Conservation (phyloP, 495 filamentous ascomycete genomes). For the Penicillium psychrofluorescens region DNA sequence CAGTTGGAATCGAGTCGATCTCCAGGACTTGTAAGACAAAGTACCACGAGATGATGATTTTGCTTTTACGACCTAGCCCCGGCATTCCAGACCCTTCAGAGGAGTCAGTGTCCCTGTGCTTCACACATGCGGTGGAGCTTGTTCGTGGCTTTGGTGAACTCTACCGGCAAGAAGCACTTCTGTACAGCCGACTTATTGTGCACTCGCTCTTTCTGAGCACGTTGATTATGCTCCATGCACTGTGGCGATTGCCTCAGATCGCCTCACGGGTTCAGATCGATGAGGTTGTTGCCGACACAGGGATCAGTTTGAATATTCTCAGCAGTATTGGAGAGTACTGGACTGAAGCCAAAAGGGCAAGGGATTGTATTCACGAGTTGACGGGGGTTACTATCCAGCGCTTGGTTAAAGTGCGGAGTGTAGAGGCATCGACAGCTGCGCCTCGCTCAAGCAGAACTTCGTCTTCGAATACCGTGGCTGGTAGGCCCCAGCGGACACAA, state of each 20-base stretch:
- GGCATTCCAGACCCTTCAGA: slow-evolving; percentile 33
- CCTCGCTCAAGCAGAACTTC: not conserved
- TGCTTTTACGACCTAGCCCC: slow-evolving; percentile 36
- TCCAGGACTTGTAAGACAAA: slow-evolving; percentile 24
- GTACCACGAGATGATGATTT: slow-evolving; percentile 38
- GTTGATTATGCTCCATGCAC: slow-evolving; percentile 34
- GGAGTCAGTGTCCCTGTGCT: slow-evolving; percentile 24
- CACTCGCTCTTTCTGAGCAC: slow-evolving; percentile 36
- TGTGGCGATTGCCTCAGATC: slow-evolving; percentile 30
- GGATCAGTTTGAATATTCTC: slow-evolving; percentile 32
- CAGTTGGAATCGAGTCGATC: slow-evolving; percentile 9
- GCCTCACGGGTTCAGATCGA: slow-evolving; percentile 28
- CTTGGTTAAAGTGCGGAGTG: slow-evolving; percentile 21
- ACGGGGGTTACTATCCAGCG: slow-evolving; percentile 30
- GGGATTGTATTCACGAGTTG: slow-evolving; percentile 37
- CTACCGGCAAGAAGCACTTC: slow-evolving; percentile 24
- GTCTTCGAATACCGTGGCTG: not conserved
- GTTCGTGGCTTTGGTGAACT: slow-evolving; percentile 27
- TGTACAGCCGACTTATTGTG: slow-evolving; percentile 34
- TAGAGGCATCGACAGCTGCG: slow-evolving; percentile 1
- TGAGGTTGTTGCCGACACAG: slow-evolving; percentile 28
- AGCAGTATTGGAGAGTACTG: slow-evolving; percentile 43
- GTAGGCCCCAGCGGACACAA: not conserved
- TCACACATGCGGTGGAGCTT: slow-evolving; percentile 26
- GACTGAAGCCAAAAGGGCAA: slow-evolving; percentile 32